Conservation (phyloP, 305 asterid species). For the Fraxinus albicans region DNA sequence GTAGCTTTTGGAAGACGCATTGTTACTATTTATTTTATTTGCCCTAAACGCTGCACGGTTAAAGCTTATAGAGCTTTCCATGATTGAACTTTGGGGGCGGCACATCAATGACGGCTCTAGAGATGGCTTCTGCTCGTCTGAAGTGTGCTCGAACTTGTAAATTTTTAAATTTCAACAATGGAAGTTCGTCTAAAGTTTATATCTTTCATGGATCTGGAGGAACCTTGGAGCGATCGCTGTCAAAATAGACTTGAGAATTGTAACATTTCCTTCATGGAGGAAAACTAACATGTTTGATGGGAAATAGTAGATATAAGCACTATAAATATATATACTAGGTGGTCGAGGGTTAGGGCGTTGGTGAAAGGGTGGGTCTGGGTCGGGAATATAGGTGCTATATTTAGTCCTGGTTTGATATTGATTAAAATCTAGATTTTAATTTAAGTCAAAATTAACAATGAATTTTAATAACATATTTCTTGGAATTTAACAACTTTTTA, state of each 20-base stretch:
- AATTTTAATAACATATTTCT: too few relatives aligned
- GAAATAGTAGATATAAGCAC: not conserved
- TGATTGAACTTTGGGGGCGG: not conserved
- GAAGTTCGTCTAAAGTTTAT: not conserved
- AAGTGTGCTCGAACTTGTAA: not conserved
- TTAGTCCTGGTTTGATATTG: not conserved
- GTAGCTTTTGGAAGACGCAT: not conserved
- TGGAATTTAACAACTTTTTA: too few relatives aligned
- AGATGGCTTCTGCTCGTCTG: not conserved
- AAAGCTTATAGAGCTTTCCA: not conserved
- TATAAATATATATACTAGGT: not conserved
- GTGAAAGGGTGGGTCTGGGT: not conserved
- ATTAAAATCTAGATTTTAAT: too few relatives aligned
- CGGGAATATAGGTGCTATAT: not conserved
- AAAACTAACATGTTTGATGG: not conserved
- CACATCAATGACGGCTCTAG: not conserved
- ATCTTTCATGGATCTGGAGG: not conserved
- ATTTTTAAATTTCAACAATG: not conserved
- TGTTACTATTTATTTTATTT: not conserved
- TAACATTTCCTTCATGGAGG: not conserved
- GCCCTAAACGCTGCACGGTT: not conserved
- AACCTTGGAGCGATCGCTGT: not conserved
- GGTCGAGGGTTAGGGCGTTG: not conserved
- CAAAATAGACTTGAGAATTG: not conserved
- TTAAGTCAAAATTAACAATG: too few relatives aligned